Evolutionary conservation across 306 rosid species (phyloP).

Genomic region (Pachyrhizus erosus): DNA sequence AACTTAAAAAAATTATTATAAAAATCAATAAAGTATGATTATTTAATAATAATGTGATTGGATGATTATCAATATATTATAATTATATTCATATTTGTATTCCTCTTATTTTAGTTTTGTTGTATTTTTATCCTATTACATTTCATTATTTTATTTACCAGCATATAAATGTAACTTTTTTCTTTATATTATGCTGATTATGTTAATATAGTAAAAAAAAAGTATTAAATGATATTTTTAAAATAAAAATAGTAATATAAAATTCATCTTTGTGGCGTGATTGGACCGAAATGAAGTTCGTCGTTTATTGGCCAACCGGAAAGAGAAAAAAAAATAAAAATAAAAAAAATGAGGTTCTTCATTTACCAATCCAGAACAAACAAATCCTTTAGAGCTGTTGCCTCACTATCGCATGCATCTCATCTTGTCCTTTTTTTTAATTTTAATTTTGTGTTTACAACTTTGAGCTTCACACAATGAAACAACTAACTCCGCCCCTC

Average conservation of each 20-base stretch:
- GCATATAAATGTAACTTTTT: neutral
- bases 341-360: neutral
- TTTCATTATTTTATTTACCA: neutral
- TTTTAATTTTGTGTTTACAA: neutral
- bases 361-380: neutral
- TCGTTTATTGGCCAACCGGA: conserved; percentile 35
- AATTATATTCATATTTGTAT: no score
- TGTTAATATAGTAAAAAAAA: neutral
- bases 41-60: no score
- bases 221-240: neutral
- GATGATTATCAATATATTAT: no score
- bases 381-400: neutral
- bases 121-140: neutral
- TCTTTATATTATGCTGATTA: neutral
- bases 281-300: conserved; percentile 50
- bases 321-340: neutral
- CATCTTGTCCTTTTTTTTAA: neutral
- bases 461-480: conserved; percentile 34
- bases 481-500: neutral
- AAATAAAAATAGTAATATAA: neutral
- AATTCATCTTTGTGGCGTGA: neutral
- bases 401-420: neutral
- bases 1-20: no score
- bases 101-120: neutral
- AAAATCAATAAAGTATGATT: no score